These are phyloP conservation scores for Talaromyces sp. DNA, from an alignment of 2,329 filamentous ascomycete genomes.

Conservation along the genomic window DNA sequence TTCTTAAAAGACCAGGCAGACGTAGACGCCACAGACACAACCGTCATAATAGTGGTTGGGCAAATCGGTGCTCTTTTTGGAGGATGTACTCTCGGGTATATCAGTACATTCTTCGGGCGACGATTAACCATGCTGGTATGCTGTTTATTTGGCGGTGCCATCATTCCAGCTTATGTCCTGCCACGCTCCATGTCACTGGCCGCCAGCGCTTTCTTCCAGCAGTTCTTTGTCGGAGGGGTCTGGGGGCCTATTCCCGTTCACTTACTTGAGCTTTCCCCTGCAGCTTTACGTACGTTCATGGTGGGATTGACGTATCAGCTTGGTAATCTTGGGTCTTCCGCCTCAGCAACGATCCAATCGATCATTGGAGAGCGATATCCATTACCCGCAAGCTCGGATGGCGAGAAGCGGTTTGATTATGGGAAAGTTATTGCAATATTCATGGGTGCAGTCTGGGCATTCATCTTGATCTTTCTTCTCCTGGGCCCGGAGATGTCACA, in stretches of 20 bases:
- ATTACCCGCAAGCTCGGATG: slow-evolving; percentile 21
- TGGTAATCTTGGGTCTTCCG: slow-evolving; percentile 1
- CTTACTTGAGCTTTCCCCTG: slow-evolving; percentile 38
- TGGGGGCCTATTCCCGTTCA: slow-evolving; percentile 45
- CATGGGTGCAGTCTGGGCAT: slow-evolving; percentile 31
- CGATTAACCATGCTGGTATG: slow-evolving; percentile 38
- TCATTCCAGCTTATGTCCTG: slow-evolving; percentile 37
- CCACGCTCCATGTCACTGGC: slow-evolving; percentile 32
- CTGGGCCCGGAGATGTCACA: slow-evolving; percentile 34
- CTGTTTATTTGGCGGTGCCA: slow-evolving; percentile 37
- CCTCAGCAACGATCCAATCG: not conserved
- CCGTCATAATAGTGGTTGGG: slow-evolving; percentile 37
- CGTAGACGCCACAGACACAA: slow-evolving; percentile 32
- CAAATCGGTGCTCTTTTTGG: slow-evolving; percentile 40
- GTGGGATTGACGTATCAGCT: slow-evolving; percentile 3
- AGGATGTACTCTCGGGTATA: slow-evolving; percentile 39
- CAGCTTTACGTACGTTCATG: not conserved
- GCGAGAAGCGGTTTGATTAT: slow-evolving; percentile 43
- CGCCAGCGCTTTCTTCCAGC: slow-evolving; percentile 39
- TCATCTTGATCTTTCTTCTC: slow-evolving; percentile 38
- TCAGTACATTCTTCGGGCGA: slow-evolving; percentile 39
- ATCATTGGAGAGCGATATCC: slow-evolving; percentile 4
- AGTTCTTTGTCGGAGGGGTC: slow-evolving; percentile 41
- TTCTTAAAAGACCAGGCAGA: slow-evolving; percentile 43
- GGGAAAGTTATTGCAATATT: slow-evolving; percentile 44